Evolutionary conservation across 2,329 filamentous ascomycete species (phyloP), one percentile per base, ranked within the genome.

Genomic region (Colletotrichum caudatum): DNA sequence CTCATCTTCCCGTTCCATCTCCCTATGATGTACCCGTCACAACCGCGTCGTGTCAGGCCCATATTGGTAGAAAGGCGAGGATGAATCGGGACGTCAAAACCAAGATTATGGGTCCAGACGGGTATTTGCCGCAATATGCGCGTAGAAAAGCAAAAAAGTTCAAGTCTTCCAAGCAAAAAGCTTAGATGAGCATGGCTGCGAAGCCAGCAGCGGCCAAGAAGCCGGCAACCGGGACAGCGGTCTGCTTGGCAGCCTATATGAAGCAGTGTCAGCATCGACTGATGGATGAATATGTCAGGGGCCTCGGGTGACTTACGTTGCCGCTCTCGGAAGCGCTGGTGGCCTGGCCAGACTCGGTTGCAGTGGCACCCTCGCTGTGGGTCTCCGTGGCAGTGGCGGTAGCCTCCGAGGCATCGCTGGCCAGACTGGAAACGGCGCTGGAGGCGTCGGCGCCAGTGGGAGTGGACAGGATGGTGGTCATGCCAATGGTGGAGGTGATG

Each of bases 141-240:
- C 75, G 66, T 74, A 69, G 73, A 64, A 48, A 33, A 69, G 68
- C 66, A 72, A 71, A 64, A 69, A 70, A 69, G 56, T 44, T 33
- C 33, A 39, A 23, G 58, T 50, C 54, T 53, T 59, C 65, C 20
- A 20, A 66, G 61, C 51, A 33, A 6, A 23, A 66, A 14, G 20
- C 62, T 84, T 85, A 88, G 71, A 88, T 82, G 71, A 88, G 78
- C 71, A 86, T 76, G 73, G 81, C 84, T 51, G 84, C 85, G 57
- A 88, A 71, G 76, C 86, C 86, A 26, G 84, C 85, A 29, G 83
- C 86, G 63, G 84, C 86, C 51, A 88, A 72, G 60, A 87, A 74
- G 68, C 85, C 86, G 37, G 78, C 77, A 51, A 75, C 75, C 29
- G 85, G 84, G 48, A 82, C 85, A 68, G 82, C 83, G 60, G 85